These are phyloP conservation scores for Tilletia caries DNA, from an alignment of 1,284 basidiomycete genomes.

Conservation along the genomic window DNA sequence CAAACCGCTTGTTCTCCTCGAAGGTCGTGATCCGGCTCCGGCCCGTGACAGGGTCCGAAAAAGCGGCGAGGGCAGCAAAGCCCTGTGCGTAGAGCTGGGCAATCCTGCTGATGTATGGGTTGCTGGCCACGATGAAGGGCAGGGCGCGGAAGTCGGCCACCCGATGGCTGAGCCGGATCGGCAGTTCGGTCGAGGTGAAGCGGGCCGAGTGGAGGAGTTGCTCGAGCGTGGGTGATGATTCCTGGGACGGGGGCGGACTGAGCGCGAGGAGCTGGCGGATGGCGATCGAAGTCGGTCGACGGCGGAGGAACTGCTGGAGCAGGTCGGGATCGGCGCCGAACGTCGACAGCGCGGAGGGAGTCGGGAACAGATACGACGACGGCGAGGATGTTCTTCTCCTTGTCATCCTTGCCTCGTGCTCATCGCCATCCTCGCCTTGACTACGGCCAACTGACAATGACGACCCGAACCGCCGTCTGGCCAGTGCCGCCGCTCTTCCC, in stretches of 20 bases:
- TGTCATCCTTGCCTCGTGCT: too few species aligned
- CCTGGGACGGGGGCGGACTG: conserved; percentile 36
- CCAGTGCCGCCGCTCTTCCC: too few species aligned
- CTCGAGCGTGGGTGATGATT: conserved; percentile 27
- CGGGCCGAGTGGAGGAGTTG: conserved; percentile 44
- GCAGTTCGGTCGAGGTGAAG: conserved; percentile 47
- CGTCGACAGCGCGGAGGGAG: conserved; percentile 22
- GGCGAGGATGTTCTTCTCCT: background rate
- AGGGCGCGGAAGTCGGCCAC: conserved; percentile 50
- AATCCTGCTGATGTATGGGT: conserved; percentile 76
- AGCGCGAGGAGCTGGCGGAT: conserved; percentile 43
- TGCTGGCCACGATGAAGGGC: conserved; percentile 74
- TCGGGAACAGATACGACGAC: conserved; percentile 10
- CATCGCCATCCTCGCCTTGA: too few species aligned
- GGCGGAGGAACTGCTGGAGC: conserved; percentile 35
- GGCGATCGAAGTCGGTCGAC: conserved; percentile 42
- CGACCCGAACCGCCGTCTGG: too few species aligned
- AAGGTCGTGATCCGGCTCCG: conserved; percentile 59
- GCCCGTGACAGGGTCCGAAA: conserved; percentile 52
- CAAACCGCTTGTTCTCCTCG: conserved; percentile 69
- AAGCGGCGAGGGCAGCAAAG: conserved; percentile 69
- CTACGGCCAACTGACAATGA: too few species aligned
- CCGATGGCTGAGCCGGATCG: conserved; percentile 49
- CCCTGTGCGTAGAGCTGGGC: conserved; percentile 71
- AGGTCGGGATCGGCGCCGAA: conserved; percentile 48